Evolutionary conservation across 805 yeast genomes (phyloP).

Genomic region (Yarrowia sp.): DNA sequence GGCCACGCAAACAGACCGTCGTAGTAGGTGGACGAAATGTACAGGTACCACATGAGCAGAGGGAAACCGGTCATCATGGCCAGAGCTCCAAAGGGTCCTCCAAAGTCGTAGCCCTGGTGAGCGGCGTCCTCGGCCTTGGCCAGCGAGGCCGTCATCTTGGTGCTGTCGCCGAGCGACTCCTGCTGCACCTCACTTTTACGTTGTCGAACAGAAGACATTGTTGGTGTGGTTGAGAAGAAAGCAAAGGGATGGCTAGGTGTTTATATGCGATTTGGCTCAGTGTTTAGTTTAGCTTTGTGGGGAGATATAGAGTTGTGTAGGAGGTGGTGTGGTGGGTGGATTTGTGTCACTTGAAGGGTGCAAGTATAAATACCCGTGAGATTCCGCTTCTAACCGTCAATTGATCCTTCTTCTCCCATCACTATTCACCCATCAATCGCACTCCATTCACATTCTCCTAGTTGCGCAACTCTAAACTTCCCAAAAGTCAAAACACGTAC

Average conservation of each 20-base stretch:
- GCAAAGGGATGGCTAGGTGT: not conserved
- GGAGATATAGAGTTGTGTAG: not conserved
- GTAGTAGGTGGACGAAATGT: conserved; percentile 86
- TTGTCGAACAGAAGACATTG: conserved; percentile 24
- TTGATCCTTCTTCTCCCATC: no score
- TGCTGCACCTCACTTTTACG: conserved; percentile 8
- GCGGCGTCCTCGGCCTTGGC: conserved; percentile 40
- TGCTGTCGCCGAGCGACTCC: conserved; percentile 23
- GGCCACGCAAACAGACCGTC: conserved; percentile 78
- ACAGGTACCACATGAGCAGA: conserved; percentile 92
- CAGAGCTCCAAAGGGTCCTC: conserved; percentile 87
- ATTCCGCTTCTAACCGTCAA: no score
- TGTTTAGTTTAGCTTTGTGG: conserved; percentile 13
- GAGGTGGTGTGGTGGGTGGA: not conserved
- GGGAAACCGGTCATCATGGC: conserved; percentile 96
- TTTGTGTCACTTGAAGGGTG: not conserved
- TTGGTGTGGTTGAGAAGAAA: not conserved
- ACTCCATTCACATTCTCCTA: not conserved
- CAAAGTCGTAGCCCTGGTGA: conserved; percentile 71
- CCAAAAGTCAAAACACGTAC: conserved; percentile 12
- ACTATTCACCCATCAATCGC: no score
- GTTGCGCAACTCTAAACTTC: not conserved
- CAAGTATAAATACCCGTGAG: not conserved
- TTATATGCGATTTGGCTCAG: not conserved
- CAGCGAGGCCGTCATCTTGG: conserved; percentile 22